Conservation (phyloP, 1,284 basidiomycete genomes). For the Mycena sp. region DNA sequence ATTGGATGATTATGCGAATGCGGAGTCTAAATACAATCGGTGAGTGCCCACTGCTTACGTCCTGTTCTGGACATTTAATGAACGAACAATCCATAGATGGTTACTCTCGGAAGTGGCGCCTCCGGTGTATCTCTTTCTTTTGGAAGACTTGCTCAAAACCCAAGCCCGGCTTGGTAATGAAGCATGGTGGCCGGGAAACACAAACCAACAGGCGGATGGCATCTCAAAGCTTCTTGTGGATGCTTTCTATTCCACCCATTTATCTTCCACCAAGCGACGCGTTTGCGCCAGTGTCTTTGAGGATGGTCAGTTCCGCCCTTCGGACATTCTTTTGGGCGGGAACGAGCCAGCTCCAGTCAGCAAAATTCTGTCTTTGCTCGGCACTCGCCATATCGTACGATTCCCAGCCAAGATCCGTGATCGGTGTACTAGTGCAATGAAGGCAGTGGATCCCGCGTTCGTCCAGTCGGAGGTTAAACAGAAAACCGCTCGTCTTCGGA, state of each 20-base stretch:
- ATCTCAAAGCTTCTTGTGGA: conserved; percentile 32
- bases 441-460: conserved; percentile 25
- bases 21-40: conserved; percentile 34
- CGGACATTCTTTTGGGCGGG: conserved; percentile 31
- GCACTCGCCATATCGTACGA: conserved; percentile 29
- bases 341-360: conserved; percentile 29
- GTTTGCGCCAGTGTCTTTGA: conserved; percentile 33
- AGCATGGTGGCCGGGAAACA: conserved; percentile 36
- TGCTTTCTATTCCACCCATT: conserved; percentile 31
- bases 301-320: conserved; percentile 25
- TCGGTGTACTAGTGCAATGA: conserved; percentile 28
- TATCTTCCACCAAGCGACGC: conserved; percentile 33
- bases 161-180: conserved; percentile 31
- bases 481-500: conserved; percentile 20
- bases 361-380: conserved; percentile 31
- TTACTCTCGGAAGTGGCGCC: conserved; percentile 28
- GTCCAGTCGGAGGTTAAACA: conserved; percentile 29
- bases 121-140: conserved; percentile 30
- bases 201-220: conserved; percentile 25
- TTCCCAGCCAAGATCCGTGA: conserved; percentile 31
- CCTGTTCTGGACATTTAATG: too few species aligned
- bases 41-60: conserved; percentile 6
- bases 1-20: conserved; percentile 35
- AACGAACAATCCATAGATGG: background rate
- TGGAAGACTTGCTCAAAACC: conserved; percentile 31